Evolutionary conservation across 1,139 yeast genomes (phyloP), one percentile per base, ranked within the genome.

Genomic region (Geotrichum bryndzae): DNA sequence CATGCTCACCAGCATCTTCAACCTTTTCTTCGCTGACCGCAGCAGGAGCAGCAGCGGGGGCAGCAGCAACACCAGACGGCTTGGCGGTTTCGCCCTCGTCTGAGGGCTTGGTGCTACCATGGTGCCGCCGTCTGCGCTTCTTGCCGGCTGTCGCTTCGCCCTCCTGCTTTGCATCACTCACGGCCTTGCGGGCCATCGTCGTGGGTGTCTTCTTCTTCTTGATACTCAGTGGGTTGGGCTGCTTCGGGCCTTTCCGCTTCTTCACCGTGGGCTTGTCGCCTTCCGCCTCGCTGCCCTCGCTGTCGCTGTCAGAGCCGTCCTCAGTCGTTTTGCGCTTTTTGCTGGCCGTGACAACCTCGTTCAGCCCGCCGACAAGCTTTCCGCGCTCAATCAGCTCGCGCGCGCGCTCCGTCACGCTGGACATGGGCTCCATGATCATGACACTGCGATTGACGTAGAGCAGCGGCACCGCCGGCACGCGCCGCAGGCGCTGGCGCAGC

Each of bases 341-440:
- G 7, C 27, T 38, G 66, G 83, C 83, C 0, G 81, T 81, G 23
- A 67, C 74, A 3, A 79, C 75, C 66, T 82, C 85, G 69, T 92
- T 92, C 70, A 94, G 80, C 0, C 98, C 98, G 33, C 81, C 83
- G 4, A 83, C 83, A 58, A 94, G 79, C 70, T 95, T 94, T 51
- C 79, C 78, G 5, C 76, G 72, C 73, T 94, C 99, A 57, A 81
- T 77, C 46, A 74, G 70, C 53, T 76, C 75, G 53, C 89, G 85
- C 46, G 80, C 82, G 59, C 77, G 76, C 22, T 81, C 80, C 56
- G 95, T 87, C 11, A 88, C 88, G 54, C 82, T 83, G 58, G 96
- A 88, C 67, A 92, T 78, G 15, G 97, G 97, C 74, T 94, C 99
- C 95, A 94, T 86, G 54, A 94, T 86, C 94, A 94, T 89, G 27